Percentiles rank a stretch among this genome's conserved stretches.
Conservation (phyloP, 2,329 filamentous ascomycete genomes). For the Colletotrichum higginsianum region DNA sequence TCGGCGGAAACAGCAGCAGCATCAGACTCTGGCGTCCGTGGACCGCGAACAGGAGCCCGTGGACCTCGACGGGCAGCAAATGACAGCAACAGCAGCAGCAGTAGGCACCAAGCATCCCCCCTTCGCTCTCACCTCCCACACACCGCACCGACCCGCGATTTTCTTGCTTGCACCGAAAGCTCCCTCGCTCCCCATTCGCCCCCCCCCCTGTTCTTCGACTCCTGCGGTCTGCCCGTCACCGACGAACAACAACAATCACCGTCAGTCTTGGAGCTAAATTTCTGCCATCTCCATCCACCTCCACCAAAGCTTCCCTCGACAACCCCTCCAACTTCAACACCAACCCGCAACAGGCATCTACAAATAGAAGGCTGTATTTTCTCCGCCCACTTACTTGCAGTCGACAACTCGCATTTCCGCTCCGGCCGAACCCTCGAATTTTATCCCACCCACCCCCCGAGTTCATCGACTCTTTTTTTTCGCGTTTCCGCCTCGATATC, state of each 20-base stretch:
- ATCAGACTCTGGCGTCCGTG: background rate
- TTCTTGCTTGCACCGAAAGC: constrained; percentile 19
- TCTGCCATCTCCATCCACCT: constrained; percentile 43
- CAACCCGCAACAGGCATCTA: constrained; percentile 29
- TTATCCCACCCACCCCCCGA: background rate
- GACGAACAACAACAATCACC: constrained; percentile 42
- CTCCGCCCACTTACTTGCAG: background rate
- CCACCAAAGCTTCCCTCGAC: constrained; percentile 41
- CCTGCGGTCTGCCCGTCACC: constrained; percentile 32
- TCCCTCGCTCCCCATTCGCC: constrained; percentile 40
- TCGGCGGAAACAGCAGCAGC: constrained; percentile 12
- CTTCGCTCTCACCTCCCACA: constrained; percentile 14
- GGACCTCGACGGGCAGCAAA: constrained; percentile 25
- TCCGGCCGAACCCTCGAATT: constrained; percentile 33
- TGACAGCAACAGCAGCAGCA: constrained; percentile 13
- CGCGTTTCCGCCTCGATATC: constrained; percentile 38
- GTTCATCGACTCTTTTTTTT: constrained; percentile 14
- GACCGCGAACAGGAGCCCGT: constrained; percentile 15
- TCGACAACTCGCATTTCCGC: constrained; percentile 39
- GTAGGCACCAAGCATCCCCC: constrained; percentile 5
- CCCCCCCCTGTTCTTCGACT: constrained; percentile 31
- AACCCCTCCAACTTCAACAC: constrained; percentile 38
- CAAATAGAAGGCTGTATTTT: constrained; percentile 25
- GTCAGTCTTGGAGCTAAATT: constrained; percentile 41
- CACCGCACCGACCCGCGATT: constrained; percentile 26